phyloP scores from a whole-genome alignment of 768 basidiomycete genomes.

The Pisolithus marmoratus region DNA sequence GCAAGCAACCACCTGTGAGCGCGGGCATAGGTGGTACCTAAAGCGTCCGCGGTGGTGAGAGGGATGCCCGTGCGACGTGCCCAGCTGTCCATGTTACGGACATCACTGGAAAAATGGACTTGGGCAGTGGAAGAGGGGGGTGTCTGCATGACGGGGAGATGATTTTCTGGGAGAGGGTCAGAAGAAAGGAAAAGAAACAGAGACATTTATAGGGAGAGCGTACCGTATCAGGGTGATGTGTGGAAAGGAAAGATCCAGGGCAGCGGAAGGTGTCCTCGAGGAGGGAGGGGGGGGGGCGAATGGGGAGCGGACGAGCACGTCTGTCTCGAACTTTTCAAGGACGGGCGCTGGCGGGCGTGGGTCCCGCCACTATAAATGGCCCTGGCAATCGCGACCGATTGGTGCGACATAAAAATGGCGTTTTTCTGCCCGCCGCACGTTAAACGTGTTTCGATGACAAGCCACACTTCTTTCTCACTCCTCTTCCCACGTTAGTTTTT shows the following conservation, averaged over 20 bases:
- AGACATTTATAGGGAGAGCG: slow-evolving; percentile 23
- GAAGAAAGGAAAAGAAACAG: neutral
- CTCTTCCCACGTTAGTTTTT: slow-evolving; percentile 18
- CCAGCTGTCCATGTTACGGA: slow-evolving; percentile 81
- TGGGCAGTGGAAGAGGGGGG: slow-evolving; percentile 41
- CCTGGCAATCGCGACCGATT: slow-evolving; percentile 47
- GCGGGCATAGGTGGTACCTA: slow-evolving; percentile 75
- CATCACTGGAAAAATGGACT: slow-evolving; percentile 75
- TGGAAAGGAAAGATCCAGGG: slow-evolving; percentile 5
- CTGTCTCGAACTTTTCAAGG: slow-evolving; percentile 37
- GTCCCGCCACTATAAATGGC: slow-evolving; percentile 43
- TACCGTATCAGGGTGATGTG: slow-evolving; percentile 13
- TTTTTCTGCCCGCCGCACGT: slow-evolving; percentile 60
- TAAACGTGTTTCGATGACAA: slow-evolving; percentile 74
- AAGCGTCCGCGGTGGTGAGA: slow-evolving; percentile 75
- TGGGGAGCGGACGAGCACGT: slow-evolving; percentile 9
- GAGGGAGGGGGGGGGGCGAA: slow-evolving; percentile 21
- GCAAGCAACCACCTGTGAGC: slow-evolving; percentile 71
- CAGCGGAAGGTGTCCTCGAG: slow-evolving; percentile 13
- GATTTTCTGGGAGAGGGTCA: neutral
- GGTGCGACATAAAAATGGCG: slow-evolving; percentile 44
- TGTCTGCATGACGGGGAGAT: slow-evolving; percentile 21
- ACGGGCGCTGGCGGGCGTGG: slow-evolving; percentile 30
- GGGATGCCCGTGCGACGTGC: slow-evolving; percentile 74
- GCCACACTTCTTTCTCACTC: slow-evolving; percentile 29